phyloP scores from a whole-genome alignment of 176 grass and related monocot genomes.

The Saccharum spontaneum region DNA sequence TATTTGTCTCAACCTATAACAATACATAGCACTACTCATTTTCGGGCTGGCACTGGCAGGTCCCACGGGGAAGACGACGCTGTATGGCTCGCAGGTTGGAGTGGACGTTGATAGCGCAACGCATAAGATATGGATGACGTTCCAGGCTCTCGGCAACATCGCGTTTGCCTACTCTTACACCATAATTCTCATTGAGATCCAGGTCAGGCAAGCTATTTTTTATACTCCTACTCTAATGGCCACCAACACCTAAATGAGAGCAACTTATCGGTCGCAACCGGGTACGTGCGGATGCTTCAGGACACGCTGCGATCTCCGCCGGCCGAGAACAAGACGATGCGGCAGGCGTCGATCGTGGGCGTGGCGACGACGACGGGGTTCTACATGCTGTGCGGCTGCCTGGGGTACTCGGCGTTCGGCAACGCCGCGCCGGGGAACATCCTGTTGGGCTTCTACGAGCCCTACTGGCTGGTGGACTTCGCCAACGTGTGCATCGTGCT shows the following conservation, averaged over 20 bases:
- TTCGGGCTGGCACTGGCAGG: conserved; percentile 12
- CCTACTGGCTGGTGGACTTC: conserved; percentile 64
- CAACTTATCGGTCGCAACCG: no score
- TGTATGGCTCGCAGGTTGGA: conserved; percentile 69
- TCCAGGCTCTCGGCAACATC: conserved; percentile 86
- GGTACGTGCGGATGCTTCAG: conserved; percentile 12
- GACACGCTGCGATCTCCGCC: conserved; percentile 72
- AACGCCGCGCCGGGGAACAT: conserved; percentile 62
- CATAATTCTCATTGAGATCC: conserved; percentile 83
- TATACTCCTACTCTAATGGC: no score
- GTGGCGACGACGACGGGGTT: conserved; percentile 65
- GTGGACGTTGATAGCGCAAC: conserved; percentile 46
- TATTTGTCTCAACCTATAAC: neutral
- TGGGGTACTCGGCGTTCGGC: conserved; percentile 62
- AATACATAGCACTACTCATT: neutral
- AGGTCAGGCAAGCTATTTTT: neutral
- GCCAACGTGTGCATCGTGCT: conserved; percentile 60
- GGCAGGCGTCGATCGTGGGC: conserved; percentile 56
- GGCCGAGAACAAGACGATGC: conserved; percentile 74
- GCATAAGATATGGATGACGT: conserved; percentile 68
- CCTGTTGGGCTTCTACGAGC: conserved; percentile 62
- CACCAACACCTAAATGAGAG: no score
- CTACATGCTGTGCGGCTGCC: conserved; percentile 65
- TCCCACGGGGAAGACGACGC: conserved; percentile 42
- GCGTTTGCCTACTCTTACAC: conserved; percentile 90